Conservation (phyloP, 2,329 filamentous ascomycete species). For the Fusarium drepaniforme region DNA sequence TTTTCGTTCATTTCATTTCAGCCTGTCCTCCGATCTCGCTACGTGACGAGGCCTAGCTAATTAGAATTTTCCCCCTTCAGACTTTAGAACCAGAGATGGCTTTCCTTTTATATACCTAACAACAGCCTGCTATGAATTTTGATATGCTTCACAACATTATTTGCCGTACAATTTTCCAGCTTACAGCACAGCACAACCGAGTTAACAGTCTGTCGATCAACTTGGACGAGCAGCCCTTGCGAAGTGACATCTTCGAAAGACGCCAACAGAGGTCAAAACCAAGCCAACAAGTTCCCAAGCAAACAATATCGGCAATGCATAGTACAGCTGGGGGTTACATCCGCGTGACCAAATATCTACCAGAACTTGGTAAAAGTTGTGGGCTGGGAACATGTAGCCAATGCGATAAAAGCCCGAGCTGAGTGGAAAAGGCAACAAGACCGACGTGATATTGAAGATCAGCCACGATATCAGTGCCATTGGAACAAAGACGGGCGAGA, state of each 20-base stretch:
- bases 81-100: too few relatives aligned
- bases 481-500: neutral
- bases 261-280: neutral
- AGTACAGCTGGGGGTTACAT: neutral
- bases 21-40: too few relatives aligned
- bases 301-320: neutral
- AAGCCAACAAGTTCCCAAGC: neutral
- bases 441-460: neutral
- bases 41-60: too few relatives aligned
- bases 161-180: too few relatives aligned
- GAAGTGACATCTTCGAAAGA: neutral
- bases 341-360: neutral
- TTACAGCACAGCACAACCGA: too few relatives aligned
- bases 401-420: neutral
- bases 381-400: neutral
- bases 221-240: neutral
- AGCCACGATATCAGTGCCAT: neutral
- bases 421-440: neutral
- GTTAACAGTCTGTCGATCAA: neutral
- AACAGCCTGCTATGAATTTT: too few relatives aligned
- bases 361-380: neutral
- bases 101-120: too few relatives aligned
- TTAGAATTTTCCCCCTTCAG: too few relatives aligned
- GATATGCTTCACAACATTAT: too few relatives aligned
- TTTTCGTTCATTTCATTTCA: too few relatives aligned